These are phyloP conservation scores for Diaporthe sp. DNA, from an alignment of 2,329 filamentous ascomycete species.

Conservation along the genomic window DNA sequence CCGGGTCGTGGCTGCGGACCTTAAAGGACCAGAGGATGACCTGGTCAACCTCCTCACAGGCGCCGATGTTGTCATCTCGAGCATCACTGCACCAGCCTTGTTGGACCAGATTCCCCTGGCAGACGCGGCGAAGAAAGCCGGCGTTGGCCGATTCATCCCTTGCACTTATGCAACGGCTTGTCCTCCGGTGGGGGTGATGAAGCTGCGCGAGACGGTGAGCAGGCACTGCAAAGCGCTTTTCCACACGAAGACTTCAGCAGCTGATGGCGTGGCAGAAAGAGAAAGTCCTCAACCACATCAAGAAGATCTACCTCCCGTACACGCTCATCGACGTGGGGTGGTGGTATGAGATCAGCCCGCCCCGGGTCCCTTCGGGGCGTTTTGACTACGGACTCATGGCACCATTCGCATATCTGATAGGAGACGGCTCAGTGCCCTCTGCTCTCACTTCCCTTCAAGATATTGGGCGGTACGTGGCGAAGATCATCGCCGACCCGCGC, in stretches of 20 bases:
- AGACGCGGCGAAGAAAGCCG: constrained; percentile 62
- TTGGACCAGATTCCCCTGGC: constrained; percentile 61
- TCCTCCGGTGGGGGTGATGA: constrained; percentile 41
- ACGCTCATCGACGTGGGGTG: constrained; percentile 71
- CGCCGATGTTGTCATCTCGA: constrained; percentile 61
- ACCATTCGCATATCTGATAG: constrained; percentile 55
- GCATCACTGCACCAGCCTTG: constrained; percentile 53
- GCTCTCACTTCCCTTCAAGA: constrained; percentile 65
- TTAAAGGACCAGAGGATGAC: constrained; percentile 56
- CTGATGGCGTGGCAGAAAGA: constrained; percentile 59
- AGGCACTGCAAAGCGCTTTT: not conserved
- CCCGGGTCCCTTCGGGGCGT: constrained; percentile 48
- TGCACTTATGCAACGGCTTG: constrained; percentile 37
- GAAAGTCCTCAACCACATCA: constrained; percentile 63
- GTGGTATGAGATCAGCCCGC: constrained; percentile 65
- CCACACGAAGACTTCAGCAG: no score
- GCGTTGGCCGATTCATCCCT: constrained; percentile 64
- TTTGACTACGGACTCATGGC: constrained; percentile 59
- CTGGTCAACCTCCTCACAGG: constrained; percentile 58
- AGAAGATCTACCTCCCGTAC: constrained; percentile 63
- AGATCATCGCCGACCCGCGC: constrained; percentile 64
- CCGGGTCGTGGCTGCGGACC: constrained; percentile 58
- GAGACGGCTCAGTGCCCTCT: constrained; percentile 59
- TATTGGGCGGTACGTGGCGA: constrained; percentile 65
- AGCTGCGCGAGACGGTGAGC: constrained; percentile 35